A percentile compares a stretch with the other conserved stretches of the same genome.
These are phyloP conservation scores for Actinomortierella ambigua DNA, from an alignment of 371 early-diverging fungal genomes.

Conservation along the genomic window DNA sequence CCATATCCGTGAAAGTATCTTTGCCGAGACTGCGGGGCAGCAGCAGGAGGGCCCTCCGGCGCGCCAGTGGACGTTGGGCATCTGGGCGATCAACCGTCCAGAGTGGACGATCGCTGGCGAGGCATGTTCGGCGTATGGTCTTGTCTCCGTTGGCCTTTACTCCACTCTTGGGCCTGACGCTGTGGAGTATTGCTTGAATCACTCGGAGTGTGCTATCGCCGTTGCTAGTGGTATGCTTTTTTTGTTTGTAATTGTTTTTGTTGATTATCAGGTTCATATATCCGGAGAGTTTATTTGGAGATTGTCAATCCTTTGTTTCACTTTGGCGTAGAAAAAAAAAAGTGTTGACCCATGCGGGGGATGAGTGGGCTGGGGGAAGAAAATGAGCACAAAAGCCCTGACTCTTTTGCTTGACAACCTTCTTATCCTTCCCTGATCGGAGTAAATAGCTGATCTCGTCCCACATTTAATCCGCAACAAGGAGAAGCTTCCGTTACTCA, in stretches of 20 bases:
- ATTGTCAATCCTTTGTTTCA: too few relatives aligned
- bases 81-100: slow-evolving; percentile 84
- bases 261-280: too few relatives aligned
- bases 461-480: slow-evolving; percentile 60
- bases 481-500: slow-evolving; percentile 62
- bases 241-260: too few relatives aligned
- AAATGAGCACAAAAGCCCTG: too few relatives aligned
- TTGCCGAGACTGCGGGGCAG: too few relatives aligned
- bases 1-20: slow-evolving; percentile 50
- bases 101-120: slow-evolving; percentile 92
- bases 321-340: too few relatives aligned
- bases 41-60: slow-evolving; percentile 9
- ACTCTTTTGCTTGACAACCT: too few relatives aligned
- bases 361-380: too few relatives aligned
- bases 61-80: slow-evolving; percentile 56
- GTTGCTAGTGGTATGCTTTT: slow-evolving; percentile 54
- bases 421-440: too few relatives aligned
- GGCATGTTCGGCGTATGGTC: slow-evolving; percentile 56
- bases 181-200: slow-evolving; percentile 70
- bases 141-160: slow-evolving; percentile 91
- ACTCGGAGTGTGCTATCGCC: slow-evolving; percentile 75
- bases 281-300: too few relatives aligned
- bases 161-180: slow-evolving; percentile 92
- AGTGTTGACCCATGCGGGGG: too few relatives aligned
- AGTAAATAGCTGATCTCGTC: slow-evolving; percentile 69